A percentile compares a stretch with the other conserved stretches of the same genome.
Conservation (phyloP, 2,329 filamentous ascomycete genomes). For the Phyllosticta citrichinensis region DNA sequence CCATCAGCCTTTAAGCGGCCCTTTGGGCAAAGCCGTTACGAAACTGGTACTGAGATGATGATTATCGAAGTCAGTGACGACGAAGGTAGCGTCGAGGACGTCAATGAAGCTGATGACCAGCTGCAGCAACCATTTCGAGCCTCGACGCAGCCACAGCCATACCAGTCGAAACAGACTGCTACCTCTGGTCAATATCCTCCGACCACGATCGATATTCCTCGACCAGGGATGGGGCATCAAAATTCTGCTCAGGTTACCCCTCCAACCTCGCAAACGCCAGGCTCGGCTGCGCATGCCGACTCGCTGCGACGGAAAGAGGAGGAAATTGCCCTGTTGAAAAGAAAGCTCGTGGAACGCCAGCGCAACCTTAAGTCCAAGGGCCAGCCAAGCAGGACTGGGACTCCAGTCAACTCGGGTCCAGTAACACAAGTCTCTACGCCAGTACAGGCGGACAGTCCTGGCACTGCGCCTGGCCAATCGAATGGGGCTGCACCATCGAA, state of each 20-base stretch:
- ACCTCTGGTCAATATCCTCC: constrained; percentile 3
- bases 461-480: background rate
- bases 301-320: constrained; percentile 39
- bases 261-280: constrained; percentile 26
- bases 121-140: constrained; percentile 2
- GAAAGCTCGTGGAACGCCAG: constrained; percentile 37
- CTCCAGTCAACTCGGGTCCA: constrained; percentile 5
- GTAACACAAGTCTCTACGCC: background rate
- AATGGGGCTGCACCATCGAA: background rate
- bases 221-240: background rate
- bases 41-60: constrained; percentile 48
- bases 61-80: constrained; percentile 82
- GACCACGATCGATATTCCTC: constrained; percentile 6
- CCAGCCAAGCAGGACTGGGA: constrained; percentile 6
- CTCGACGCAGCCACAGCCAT: background rate
- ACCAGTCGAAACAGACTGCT: constrained; percentile 5
- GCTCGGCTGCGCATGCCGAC: constrained; percentile 28
- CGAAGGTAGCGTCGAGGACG: constrained; percentile 57
- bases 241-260: constrained; percentile 23
- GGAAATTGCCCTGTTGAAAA: constrained; percentile 38
- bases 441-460: background rate
- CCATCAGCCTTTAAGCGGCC: constrained; percentile 44
- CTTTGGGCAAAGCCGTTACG: constrained; percentile 45
- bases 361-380: constrained; percentile 4
- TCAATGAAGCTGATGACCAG: constrained; percentile 41